Percentiles rank a stretch among this genome's conserved stretches.
Evolutionary conservation across 169 alveolate species (phyloP).

Genomic region (Neospora caninum): DNA sequence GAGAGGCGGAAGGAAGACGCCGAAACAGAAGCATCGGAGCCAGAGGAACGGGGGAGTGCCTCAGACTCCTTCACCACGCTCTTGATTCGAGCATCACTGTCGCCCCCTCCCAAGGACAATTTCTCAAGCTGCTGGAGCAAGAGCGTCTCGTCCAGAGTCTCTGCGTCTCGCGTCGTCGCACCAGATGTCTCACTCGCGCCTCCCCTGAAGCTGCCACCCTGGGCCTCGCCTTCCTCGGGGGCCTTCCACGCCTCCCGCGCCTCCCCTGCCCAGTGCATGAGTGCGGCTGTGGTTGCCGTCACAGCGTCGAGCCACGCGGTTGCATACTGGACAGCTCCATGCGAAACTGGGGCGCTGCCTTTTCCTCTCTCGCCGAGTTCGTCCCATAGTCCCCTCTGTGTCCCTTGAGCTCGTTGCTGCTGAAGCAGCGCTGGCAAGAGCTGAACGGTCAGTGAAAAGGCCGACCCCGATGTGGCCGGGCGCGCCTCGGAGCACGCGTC

Average conservation of each 20-base stretch:
- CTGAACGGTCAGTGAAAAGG: background rate
- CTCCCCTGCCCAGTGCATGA: slow-evolving; percentile 40
- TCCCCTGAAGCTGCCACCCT: background rate
- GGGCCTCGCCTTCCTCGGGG: background rate
- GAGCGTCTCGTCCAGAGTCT: background rate
- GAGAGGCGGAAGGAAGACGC: background rate
- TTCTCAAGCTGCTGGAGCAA: slow-evolving; percentile 21
- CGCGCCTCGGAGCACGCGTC: background rate
- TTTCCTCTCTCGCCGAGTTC: background rate
- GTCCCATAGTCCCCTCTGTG: slow-evolving; percentile 2
- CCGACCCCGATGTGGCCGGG: background rate
- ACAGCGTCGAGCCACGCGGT: slow-evolving; percentile 22
- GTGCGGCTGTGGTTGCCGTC: slow-evolving; percentile 17
- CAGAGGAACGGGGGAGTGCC: background rate
- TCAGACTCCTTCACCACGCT: background rate
- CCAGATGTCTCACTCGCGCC: background rate
- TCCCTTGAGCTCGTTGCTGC: background rate
- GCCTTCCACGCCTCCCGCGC: slow-evolving; percentile 2
- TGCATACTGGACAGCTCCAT: slow-evolving; percentile 4
- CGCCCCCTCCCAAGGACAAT: background rate
- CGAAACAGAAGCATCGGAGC: background rate
- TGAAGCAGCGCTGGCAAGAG: slow-evolving; percentile 12
- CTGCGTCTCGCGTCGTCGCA: background rate
- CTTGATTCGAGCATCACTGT: too few species aligned
- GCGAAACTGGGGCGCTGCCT: background rate